Evolutionary conservation across 352 stramenopile genomes (phyloP).

Genomic region (Pythium myriotylum): DNA sequence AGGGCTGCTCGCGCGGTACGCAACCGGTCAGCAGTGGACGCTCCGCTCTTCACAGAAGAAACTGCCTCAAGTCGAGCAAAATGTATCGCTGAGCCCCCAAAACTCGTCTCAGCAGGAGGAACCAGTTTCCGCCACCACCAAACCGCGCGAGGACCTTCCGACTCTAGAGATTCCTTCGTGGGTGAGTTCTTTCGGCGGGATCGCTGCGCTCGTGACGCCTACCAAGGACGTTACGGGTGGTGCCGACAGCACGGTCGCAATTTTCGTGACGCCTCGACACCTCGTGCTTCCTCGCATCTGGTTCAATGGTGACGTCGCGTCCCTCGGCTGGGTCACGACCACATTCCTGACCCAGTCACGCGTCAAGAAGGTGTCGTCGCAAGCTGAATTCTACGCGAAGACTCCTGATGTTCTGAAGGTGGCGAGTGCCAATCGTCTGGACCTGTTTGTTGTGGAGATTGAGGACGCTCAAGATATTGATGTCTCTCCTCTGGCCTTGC

Average conservation of each 20-base stretch:
- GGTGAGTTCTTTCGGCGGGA: background rate
- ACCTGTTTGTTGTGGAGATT: slow-evolving; percentile 21
- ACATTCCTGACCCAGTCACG: background rate
- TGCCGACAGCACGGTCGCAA: slow-evolving; percentile 6
- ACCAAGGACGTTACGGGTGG: background rate
- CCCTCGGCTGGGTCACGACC: slow-evolving; percentile 14
- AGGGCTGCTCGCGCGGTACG: background rate
- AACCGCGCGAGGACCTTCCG: background rate
- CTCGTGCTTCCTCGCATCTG: slow-evolving; percentile 19
- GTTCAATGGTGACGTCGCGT: slow-evolving; percentile 8
- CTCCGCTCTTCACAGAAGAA: background rate
- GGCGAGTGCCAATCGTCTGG: background rate
- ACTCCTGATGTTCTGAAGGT: background rate
- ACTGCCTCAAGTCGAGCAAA: background rate
- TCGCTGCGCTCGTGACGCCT: slow-evolving; percentile 2
- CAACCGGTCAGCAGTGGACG: slow-evolving; percentile 8
- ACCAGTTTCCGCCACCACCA: background rate
- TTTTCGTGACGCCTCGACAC: slow-evolving; percentile 23
- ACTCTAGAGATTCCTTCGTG: slow-evolving; percentile 3
- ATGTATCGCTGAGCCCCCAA: too few relatives aligned
- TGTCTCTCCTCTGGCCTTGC: background rate
- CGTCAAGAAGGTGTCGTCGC: slow-evolving; percentile 5
- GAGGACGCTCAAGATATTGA: background rate
- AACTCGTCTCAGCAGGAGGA: too few relatives aligned
- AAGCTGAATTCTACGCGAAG: slow-evolving; percentile 17